phyloP scores from a whole-genome alignment of 2,329 filamentous ascomycete genomes.

The Spiromastix sp. region DNA sequence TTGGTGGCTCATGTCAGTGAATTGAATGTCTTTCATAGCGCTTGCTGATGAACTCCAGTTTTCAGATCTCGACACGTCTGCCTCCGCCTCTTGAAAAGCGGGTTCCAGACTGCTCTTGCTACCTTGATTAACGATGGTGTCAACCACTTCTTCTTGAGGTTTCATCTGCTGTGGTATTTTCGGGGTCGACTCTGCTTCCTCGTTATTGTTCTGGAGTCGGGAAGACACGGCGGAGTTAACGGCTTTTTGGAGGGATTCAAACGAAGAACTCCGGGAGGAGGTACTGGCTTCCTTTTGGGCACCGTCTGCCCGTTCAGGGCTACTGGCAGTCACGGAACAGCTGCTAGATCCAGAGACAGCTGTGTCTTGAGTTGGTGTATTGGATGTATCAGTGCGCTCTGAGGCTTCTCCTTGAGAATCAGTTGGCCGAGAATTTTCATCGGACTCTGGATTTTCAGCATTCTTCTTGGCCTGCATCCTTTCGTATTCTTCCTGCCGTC shows the following conservation, averaged over 20 bases:
- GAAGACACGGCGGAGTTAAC: background rate
- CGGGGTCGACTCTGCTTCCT: background rate
- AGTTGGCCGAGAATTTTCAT: constrained; percentile 15
- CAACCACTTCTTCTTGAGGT: background rate
- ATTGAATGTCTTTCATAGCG: background rate
- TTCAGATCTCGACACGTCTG: background rate
- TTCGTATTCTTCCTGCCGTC: constrained; percentile 39
- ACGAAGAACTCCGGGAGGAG: background rate
- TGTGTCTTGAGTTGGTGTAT: constrained; percentile 2
- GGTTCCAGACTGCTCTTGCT: background rate
- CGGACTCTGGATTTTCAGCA: constrained; percentile 20
- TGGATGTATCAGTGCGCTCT: background rate
- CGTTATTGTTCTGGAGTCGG: background rate
- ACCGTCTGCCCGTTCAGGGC: constrained; percentile 16
- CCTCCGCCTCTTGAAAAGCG: background rate
- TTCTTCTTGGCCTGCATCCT: constrained; percentile 27
- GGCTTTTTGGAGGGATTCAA: background rate
- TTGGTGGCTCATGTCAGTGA: background rate
- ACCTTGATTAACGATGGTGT: background rate
- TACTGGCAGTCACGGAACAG: constrained; percentile 7
- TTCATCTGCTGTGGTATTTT: background rate
- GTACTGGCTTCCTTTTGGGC: constrained; percentile 3
- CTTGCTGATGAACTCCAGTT: background rate
- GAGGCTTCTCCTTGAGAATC: constrained; percentile 13
- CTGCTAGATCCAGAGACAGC: constrained; percentile 1